Conservation (phyloP, 305 asterid species). For the Salvia sclarea region DNA sequence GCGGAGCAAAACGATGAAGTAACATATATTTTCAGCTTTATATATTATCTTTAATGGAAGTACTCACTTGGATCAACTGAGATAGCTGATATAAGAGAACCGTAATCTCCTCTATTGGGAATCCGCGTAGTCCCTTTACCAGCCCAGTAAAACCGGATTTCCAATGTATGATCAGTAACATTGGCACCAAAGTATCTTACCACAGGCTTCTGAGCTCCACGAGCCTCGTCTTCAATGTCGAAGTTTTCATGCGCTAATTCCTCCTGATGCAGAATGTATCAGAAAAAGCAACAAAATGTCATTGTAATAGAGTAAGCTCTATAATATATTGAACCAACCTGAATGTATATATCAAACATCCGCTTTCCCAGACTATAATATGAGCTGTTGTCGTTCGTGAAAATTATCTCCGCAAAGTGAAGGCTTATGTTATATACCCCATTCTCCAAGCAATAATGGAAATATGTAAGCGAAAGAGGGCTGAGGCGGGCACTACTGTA, state of each 20-base stretch:
- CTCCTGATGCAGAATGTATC: conserved; percentile 62
- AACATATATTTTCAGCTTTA: too few relatives aligned
- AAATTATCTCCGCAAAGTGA: conserved; percentile 76
- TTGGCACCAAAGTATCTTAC: conserved; percentile 50
- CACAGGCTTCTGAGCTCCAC: conserved; percentile 65
- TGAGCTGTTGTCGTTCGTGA: conserved; percentile 67
- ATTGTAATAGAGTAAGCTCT: neutral
- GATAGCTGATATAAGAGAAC: conserved; percentile 87
- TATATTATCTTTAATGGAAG: conserved; percentile 7
- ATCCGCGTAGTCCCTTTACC: conserved; percentile 86
- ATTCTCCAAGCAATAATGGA: conserved; percentile 85
- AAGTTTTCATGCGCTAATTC: conserved; percentile 60
- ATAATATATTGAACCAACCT: conserved; percentile 50
- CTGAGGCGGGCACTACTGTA: conserved; percentile 77
- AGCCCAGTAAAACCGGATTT: conserved; percentile 81
- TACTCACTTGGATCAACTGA: conserved; percentile 81
- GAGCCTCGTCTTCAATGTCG: conserved; percentile 75
- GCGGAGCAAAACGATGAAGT: neutral
- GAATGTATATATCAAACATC: conserved; percentile 74
- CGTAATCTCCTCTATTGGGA: conserved; percentile 82
- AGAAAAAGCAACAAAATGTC: too few relatives aligned
- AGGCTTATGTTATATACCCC: conserved; percentile 80
- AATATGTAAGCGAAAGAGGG: conserved; percentile 83
- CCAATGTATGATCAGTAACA: conserved; percentile 65
- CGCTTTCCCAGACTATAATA: conserved; percentile 76